Conservation (phyloP, 2,329 filamentous ascomycete genomes). For the Arthrobotrys sphaeroides region DNA sequence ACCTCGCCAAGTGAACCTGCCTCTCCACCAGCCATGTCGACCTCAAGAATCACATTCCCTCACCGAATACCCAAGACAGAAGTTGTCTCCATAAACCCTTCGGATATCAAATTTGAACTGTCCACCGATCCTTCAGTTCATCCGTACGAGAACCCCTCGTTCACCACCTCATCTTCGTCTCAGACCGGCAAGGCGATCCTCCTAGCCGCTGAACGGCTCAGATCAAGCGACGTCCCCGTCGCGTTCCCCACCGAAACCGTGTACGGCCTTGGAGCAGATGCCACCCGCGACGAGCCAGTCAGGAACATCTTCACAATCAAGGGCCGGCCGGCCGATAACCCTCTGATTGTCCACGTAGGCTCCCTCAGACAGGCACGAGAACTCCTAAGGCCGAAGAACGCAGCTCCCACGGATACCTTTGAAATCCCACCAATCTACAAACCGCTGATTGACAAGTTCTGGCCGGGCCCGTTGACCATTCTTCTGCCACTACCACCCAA, state of each 20-base stretch:
- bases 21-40: constrained; percentile 28
- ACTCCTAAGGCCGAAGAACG: constrained; percentile 66
- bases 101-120: constrained; percentile 53
- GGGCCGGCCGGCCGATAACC: constrained; percentile 90
- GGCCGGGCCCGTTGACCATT: constrained; percentile 94
- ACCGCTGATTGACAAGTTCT: constrained; percentile 81
- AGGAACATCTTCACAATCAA: constrained; percentile 93
- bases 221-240: constrained; percentile 76
- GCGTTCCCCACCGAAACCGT: constrained; percentile 98
- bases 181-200: constrained; percentile 64
- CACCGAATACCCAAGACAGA: constrained; percentile 50
- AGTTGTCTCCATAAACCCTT: constrained; percentile 50
- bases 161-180: constrained; percentile 52
- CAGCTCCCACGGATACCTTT: constrained; percentile 49
- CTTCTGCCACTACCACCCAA: constrained; percentile 78
- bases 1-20: constrained; percentile 33
- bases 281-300: constrained; percentile 83
- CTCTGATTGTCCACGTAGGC: constrained; percentile 89
- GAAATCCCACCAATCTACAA: constrained; percentile 78
- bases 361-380: constrained; percentile 78
- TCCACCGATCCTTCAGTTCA: constrained; percentile 43
- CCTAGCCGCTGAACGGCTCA: constrained; percentile 74
- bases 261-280: constrained; percentile 95
- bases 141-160: constrained; percentile 56
- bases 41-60: constrained; percentile 34